These are phyloP conservation scores for Metschnikowia noctiluminum DNA, from an alignment of 805 yeast genomes.

Conservation along the genomic window DNA sequence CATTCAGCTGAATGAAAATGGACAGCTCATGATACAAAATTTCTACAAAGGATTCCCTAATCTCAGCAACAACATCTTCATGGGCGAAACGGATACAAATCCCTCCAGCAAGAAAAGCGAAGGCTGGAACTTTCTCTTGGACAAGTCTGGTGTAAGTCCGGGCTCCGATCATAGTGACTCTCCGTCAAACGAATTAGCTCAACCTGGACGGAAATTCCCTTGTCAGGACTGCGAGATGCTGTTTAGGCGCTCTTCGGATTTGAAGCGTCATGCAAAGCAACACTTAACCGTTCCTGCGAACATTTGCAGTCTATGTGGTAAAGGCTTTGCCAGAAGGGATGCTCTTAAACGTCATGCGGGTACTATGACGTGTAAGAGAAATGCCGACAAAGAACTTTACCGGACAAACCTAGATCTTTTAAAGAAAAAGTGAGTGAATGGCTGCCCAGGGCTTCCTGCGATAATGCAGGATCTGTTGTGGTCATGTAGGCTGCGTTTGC, in stretches of 20 bases:
- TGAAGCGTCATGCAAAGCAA: constrained; percentile 72
- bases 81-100: constrained; percentile 8
- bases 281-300: constrained; percentile 71
- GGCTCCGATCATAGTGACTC: constrained; percentile 2
- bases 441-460: too few relatives aligned
- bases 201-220: constrained; percentile 39
- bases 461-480: too few relatives aligned
- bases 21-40: constrained; percentile 40
- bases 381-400: constrained; percentile 51
- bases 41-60: constrained; percentile 44
- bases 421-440: not conserved
- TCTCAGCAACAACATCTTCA: constrained; percentile 39
- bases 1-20: constrained; percentile 36
- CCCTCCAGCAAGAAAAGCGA: constrained; percentile 21
- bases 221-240: constrained; percentile 61
- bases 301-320: constrained; percentile 71
- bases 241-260: constrained; percentile 65
- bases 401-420: constrained; percentile 29
- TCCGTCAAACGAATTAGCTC: not conserved
- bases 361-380: constrained; percentile 71
- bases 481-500: too few relatives aligned
- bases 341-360: constrained; percentile 74
- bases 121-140: constrained; percentile 33
- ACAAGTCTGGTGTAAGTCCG: constrained; percentile 2
- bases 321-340: constrained; percentile 81